These are phyloP conservation scores for Phragmites australis DNA, from an alignment of 176 grass and related monocot species.

Conservation along the genomic window DNA sequence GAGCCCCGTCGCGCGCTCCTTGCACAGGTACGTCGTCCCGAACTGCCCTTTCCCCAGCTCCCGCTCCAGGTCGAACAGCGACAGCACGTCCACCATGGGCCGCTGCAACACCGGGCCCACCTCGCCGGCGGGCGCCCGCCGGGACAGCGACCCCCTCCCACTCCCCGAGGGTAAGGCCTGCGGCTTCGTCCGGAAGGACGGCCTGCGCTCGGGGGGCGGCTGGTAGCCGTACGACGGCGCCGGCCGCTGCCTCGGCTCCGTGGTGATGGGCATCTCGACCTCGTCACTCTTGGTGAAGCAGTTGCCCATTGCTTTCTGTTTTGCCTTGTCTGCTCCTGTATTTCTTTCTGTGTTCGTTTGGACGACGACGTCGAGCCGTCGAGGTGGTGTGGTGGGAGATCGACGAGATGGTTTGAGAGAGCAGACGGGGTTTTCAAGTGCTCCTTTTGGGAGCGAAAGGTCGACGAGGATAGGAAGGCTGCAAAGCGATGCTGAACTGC, in stretches of 20 bases:
- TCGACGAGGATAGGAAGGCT: background rate
- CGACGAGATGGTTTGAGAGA: conserved; percentile 15
- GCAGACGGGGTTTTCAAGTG: conserved; percentile 29
- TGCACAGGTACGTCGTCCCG: conserved; percentile 86
- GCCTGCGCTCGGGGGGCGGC: conserved; percentile 19
- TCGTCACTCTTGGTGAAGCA: conserved; percentile 61
- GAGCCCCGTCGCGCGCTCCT: conserved; percentile 49
- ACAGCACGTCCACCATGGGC: conserved; percentile 53
- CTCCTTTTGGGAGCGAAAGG: background rate
- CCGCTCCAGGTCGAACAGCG: conserved; percentile 58
- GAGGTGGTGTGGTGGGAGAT: background rate
- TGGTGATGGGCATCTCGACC: conserved; percentile 60
- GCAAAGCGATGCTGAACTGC: conserved; percentile 21
- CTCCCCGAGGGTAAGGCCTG: background rate
- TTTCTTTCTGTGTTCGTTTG: background rate
- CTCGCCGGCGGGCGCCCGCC: background rate
- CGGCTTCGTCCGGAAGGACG: background rate
- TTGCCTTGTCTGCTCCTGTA: background rate
- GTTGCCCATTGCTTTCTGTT: conserved; percentile 49
- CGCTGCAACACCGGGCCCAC: conserved; percentile 46
- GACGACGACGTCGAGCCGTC: background rate
- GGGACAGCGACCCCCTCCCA: background rate
- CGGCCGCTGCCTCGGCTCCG: background rate
- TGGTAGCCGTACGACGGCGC: background rate
- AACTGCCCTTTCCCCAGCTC: conserved; percentile 81